These are phyloP conservation scores for Ophiocordyceps robertsii DNA, from an alignment of 2,329 filamentous ascomycete genomes.

Conservation along the genomic window DNA sequence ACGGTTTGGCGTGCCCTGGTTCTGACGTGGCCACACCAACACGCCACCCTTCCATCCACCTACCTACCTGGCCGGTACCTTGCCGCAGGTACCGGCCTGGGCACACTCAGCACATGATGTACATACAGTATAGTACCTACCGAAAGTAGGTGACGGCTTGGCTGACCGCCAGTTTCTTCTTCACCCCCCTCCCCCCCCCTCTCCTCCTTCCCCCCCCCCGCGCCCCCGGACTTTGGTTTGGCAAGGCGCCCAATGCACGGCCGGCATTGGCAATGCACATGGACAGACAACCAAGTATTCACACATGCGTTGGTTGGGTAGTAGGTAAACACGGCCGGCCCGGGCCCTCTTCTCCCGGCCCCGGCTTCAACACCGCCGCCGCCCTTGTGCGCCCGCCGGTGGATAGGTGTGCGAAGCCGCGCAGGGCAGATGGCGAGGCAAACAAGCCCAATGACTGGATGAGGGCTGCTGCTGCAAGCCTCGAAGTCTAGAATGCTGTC, in stretches of 20 bases:
- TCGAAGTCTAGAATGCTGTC: neutral
- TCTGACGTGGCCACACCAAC: constrained; percentile 6
- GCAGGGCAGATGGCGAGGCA: neutral
- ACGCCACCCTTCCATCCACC: no score
- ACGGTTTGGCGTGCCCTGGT: constrained; percentile 1
- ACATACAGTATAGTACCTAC: neutral
- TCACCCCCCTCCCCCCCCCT: no score
- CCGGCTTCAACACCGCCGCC: neutral
- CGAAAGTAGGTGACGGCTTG: no score
- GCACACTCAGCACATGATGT: no score
- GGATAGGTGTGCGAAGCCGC: neutral
- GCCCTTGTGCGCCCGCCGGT: neutral
- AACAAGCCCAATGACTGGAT: neutral
- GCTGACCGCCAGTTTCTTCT: constrained; percentile 6
- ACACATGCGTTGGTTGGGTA: no score
- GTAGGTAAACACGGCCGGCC: no score
- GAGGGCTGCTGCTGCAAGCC: constrained; percentile 1
- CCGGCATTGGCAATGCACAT: neutral
- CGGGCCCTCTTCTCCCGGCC: neutral
- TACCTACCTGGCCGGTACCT: no score
- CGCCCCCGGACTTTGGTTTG: neutral
- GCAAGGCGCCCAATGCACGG: neutral
- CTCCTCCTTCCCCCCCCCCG: no score
- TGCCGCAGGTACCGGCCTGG: no score
- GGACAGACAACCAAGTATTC: no score